Base-by-base conservation (phyloP, 179 eudicot species). In the Nepenthes alata region DNA sequence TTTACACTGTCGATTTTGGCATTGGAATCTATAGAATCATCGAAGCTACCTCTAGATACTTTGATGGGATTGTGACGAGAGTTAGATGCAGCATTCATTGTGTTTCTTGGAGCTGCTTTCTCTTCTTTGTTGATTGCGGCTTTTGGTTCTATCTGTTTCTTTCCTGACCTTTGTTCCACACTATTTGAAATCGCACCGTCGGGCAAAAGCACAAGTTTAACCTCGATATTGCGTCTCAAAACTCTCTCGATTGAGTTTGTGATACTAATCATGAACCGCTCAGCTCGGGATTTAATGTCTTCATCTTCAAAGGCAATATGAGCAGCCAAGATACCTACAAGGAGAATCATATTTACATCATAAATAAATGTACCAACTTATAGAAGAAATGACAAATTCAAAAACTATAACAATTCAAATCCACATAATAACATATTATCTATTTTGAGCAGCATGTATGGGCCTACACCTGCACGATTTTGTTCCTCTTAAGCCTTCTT, bases 241-340 rank as follows among this genome's bases (percentile, higher is more conserved):
- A 87, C 83, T 59, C 63, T 83, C 76, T 94, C 97, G 13, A 94
- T 79, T 36, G 97, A 84, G 77, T 85, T 84, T 3, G 97, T 87
- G 68, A 94, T 85, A 53, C 99, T 94, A 63, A 86, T 94, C 45
- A 90, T 71, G 70, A 87, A 94, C 58, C 94, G 83, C 71, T 90
- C 96, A 37, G 89, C 99, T 80, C 99, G 75, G 61, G 74, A 70
- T 76, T 87, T 94, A 39, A 90, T 82, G 44, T 82, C 85, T 66
- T 64, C 77, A 67, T 90, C 84, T 57, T 70, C 77, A 61, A 94
- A 94, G 54, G 94, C 89, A 65, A 94, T 74, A 62, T 85, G 79
- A 68, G 87, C 96, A 70, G 86, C 70, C 38, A 85, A 73, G 63
- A 74, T 66, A 82, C 97, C 97, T 91, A 80, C 76, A 76, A 57